Evolutionary conservation across 768 basidiomycete genomes (phyloP), one percentile per base, ranked within the genome.

Genomic region (Piloderma croceum): DNA sequence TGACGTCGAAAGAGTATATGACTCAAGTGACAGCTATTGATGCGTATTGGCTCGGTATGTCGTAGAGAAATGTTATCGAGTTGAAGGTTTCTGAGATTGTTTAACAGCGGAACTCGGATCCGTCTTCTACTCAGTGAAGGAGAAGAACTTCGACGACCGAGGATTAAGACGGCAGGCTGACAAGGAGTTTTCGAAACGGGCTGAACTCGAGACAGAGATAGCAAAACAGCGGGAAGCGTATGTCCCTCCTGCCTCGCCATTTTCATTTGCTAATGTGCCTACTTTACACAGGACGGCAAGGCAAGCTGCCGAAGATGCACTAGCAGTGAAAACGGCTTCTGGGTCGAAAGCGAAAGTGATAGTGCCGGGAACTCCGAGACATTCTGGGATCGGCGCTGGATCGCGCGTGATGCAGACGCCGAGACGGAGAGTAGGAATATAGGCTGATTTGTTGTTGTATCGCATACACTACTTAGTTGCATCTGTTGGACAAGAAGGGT

Each of bases 1-100:
- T 94, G 51, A 94, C 92, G 9, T 93, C 92, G 23, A 94, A 93
- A 56, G 84, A 90, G 62, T 99, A 99, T 65, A 96, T 97, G 93
- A 94, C 93, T 13, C 91, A 92, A 60, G 96, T 99, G n/a, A 97
- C 96, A 3, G 81, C 94, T 0, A 87, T 98, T 46, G 92, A 98
- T 57, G 83, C 96, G 3, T 92, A 92, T 63, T 99, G 96, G 96
- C 76, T 98, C 24, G 92, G 91, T 89, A 63, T 57, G 73, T 58
- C 22, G 27, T 27, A 9, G 27, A 21, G 20, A 33, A 31, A n/a
- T 10, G 20, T 34, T 21, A 10, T 34, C 3, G 45, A 29, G 35
- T 50, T 45, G 31, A 42, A 22, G 11, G 11, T n/a, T n/a, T n/a
- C 47, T 51, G 33, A 49, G 42, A 33, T 35, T 24, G 24, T 27